Percentiles rank a stretch among this genome's conserved stretches.
These are phyloP conservation scores for Chaetomium tenue DNA, from an alignment of 495 filamentous ascomycete genomes.

Conservation along the genomic window DNA sequence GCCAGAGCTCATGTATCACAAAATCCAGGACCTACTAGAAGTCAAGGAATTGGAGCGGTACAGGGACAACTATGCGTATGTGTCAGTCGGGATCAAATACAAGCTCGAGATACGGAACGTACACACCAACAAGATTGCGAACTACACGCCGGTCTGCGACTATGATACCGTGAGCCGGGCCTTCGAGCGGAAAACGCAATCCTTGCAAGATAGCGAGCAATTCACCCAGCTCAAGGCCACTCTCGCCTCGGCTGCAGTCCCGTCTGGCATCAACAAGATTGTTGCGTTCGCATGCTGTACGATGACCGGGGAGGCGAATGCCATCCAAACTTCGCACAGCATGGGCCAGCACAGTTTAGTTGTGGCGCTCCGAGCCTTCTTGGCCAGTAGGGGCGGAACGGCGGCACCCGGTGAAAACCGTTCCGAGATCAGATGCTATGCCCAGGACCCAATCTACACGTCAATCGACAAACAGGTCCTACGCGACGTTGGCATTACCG, in stretches of 20 bases:
- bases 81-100: not conserved
- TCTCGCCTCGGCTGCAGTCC: not conserved
- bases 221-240: not conserved
- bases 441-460: constrained; percentile 11
- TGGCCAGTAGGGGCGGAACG: not conserved
- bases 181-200: not conserved
- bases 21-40: not conserved
- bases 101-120: not conserved
- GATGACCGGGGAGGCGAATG: not conserved
- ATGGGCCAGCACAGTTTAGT: constrained; percentile 6
- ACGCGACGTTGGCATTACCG: constrained; percentile 10
- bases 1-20: not conserved
- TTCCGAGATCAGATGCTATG: constrained; percentile 9
- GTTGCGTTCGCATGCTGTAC: constrained; percentile 5
- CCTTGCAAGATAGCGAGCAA: not conserved
- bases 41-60: not conserved
- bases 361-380: not conserved
- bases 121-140: not conserved
- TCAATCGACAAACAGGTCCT: not conserved
- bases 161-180: not conserved
- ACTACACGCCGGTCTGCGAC: not conserved
- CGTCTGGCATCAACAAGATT: constrained; percentile 1
- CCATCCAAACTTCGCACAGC: not conserved
- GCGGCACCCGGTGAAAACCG: not conserved
- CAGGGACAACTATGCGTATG: not conserved